phyloP scores from a whole-genome alignment of 2,329 filamentous ascomycete species.

The Scopulariopsis brevicaulis region DNA sequence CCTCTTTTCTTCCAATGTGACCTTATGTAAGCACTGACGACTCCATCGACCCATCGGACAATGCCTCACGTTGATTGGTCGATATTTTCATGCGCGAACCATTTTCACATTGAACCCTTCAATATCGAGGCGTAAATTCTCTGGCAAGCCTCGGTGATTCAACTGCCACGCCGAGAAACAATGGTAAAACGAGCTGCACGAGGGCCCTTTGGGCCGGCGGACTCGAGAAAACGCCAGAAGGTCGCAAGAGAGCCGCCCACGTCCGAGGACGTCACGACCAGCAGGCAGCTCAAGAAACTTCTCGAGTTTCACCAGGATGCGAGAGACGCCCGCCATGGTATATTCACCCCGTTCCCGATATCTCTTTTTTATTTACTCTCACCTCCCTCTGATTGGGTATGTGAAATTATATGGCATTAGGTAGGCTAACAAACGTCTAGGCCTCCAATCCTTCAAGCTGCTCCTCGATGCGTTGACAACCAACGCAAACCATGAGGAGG shows the following conservation, averaged over 20 bases:
- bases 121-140: not conserved
- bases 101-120: not conserved
- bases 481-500: conserved; percentile 28
- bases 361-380: not conserved
- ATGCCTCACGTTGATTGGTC: not conserved
- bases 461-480: conserved; percentile 57
- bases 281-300: conserved; percentile 56
- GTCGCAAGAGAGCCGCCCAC: conserved; percentile 44
- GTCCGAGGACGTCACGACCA: conserved; percentile 49
- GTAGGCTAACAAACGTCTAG: conserved; percentile 20
- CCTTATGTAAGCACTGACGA: not conserved
- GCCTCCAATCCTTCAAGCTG: conserved; percentile 56
- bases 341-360: conserved; percentile 8
- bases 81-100: not conserved
- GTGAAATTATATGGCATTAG: not conserved
- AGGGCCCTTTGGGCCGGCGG: conserved; percentile 25
- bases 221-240: conserved; percentile 41
- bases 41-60: not conserved
- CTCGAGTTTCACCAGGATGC: conserved; percentile 62
- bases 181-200: conserved; percentile 34
- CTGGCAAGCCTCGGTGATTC: not conserved
- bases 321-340: conserved; percentile 54
- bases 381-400: not conserved
- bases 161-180: not conserved
- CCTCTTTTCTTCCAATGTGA: not conserved